phyloP scores from a whole-genome alignment of 768 basidiomycete species.

The Rhizopogon salebrosus region DNA sequence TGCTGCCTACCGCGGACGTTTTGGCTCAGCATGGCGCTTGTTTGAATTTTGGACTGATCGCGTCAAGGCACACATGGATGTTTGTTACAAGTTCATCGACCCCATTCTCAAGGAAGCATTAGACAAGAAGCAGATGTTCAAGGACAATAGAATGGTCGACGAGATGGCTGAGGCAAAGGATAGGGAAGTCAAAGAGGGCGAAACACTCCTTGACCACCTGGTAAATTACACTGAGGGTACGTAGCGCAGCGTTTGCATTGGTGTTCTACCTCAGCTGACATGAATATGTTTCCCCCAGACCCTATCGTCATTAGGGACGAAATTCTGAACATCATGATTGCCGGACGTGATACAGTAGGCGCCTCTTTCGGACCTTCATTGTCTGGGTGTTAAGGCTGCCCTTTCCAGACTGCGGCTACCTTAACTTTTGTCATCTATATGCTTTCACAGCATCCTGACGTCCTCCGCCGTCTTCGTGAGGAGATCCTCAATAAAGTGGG shows the following conservation, averaged over 20 bases:
- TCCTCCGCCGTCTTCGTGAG: constrained; percentile 23
- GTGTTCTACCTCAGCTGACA: neutral
- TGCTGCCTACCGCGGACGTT: constrained; percentile 27
- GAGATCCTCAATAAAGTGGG: constrained; percentile 27
- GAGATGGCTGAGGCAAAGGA: constrained; percentile 10
- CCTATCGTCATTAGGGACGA: constrained; percentile 28
- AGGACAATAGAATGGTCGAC: constrained; percentile 5
- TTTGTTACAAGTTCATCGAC: constrained; percentile 42
- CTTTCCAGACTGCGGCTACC: constrained; percentile 23
- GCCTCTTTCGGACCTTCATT: neutral
- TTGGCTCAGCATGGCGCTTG: constrained; percentile 41
- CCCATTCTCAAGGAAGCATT: constrained; percentile 42
- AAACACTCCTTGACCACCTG: constrained; percentile 47
- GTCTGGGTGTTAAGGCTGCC: neutral
- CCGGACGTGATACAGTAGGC: constrained; percentile 29
- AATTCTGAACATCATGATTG: constrained; percentile 32
- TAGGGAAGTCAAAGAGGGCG: constrained; percentile 32
- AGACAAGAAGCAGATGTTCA: constrained; percentile 24
- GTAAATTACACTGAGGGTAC: constrained; percentile 50
- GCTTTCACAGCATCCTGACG: constrained; percentile 23
- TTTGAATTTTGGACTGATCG: constrained; percentile 39
- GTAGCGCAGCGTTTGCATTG: constrained; percentile 1
- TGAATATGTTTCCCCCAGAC: constrained; percentile 16
- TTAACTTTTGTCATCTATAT: constrained; percentile 26
- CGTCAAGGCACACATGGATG: constrained; percentile 31